Percentiles rank a stretch among this genome's conserved stretches.
These are phyloP conservation scores for Posidonia oceanica DNA, from an alignment of 116 monocot species.

Conservation along the genomic window DNA sequence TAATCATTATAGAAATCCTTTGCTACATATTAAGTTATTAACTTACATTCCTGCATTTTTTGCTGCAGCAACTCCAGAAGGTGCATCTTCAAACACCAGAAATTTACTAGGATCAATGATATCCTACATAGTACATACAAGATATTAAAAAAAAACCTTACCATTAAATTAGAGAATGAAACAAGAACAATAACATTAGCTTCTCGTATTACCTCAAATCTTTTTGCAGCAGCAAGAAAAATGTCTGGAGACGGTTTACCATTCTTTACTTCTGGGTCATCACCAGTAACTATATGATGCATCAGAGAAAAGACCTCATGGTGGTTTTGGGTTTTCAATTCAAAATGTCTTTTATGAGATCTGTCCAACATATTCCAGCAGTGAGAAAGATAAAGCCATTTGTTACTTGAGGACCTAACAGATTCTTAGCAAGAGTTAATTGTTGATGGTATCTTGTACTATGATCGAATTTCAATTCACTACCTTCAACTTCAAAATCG, in stretches of 20 bases:
- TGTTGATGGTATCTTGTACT: too few relatives aligned
- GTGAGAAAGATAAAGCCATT: neutral
- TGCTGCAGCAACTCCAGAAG: constrained; percentile 80
- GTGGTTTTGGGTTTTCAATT: constrained; percentile 78
- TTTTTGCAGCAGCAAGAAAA: constrained; percentile 70
- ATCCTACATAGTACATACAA: constrained; percentile 13
- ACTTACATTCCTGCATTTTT: constrained; percentile 92
- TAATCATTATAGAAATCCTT: neutral
- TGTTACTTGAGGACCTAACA: neutral
- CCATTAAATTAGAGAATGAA: neutral
- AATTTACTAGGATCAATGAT: constrained; percentile 38
- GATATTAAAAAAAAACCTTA: neutral
- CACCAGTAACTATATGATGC: constrained; percentile 91
- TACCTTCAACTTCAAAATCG: too few relatives aligned
- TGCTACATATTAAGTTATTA: neutral
- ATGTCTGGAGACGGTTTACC: constrained; percentile 92
- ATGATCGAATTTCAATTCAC: too few relatives aligned
- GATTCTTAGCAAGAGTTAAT: neutral
- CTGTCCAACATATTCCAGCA: constrained; percentile 20
- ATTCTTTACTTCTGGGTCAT: constrained; percentile 85
- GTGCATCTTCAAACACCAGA: constrained; percentile 95
- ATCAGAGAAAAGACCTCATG: constrained; percentile 60
- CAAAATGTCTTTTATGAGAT: constrained; percentile 65
- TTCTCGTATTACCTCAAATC: constrained; percentile 61
- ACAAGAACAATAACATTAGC: neutral